Evolutionary conservation across 2,329 filamentous ascomycete genomes (phyloP).

Genomic region (Fusarium praegraminearum): DNA sequence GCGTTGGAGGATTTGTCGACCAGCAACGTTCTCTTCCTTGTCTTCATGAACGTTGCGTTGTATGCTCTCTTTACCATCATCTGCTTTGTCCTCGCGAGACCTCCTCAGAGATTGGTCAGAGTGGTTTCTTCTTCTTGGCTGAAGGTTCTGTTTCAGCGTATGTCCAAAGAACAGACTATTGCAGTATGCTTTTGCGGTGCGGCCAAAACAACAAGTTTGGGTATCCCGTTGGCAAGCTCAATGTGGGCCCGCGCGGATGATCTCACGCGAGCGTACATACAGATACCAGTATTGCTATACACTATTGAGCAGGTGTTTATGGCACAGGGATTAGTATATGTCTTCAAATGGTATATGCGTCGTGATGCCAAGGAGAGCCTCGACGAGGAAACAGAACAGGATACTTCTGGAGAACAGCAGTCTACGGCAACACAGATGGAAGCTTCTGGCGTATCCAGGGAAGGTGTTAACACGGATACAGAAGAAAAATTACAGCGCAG

Average conservation of each 20-base stretch:
- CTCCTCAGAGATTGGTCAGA: constrained; percentile 50
- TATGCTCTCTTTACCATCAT: constrained; percentile 73
- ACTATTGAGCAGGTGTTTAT: constrained; percentile 67
- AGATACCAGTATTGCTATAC: constrained; percentile 73
- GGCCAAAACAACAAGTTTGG: constrained; percentile 78
- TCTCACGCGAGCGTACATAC: constrained; percentile 67
- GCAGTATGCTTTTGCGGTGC: constrained; percentile 80
- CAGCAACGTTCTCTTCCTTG: constrained; percentile 73
- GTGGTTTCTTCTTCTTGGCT: constrained; percentile 42
- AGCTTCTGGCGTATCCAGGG: not conserved
- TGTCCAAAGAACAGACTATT: constrained; percentile 72
- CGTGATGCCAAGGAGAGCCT: constrained; percentile 41
- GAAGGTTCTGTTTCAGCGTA: constrained; percentile 57
- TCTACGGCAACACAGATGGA: constrained; percentile 10
- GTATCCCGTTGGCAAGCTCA: constrained; percentile 74
- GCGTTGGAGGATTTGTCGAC: constrained; percentile 69
- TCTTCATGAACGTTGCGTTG: constrained; percentile 74
- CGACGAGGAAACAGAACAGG: constrained; percentile 38
- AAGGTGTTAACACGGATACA: not conserved
- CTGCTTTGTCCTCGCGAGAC: constrained; percentile 65
- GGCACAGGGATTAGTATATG: constrained; percentile 59
- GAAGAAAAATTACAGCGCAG: constrained; percentile 7
- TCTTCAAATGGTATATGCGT: constrained; percentile 61
- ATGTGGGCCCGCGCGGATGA: constrained; percentile 72
- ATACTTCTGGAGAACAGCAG: constrained; percentile 1